Evolutionary conservation across 2,329 filamentous ascomycete genomes (phyloP).

Genomic region (Epichloe coenophiala): DNA sequence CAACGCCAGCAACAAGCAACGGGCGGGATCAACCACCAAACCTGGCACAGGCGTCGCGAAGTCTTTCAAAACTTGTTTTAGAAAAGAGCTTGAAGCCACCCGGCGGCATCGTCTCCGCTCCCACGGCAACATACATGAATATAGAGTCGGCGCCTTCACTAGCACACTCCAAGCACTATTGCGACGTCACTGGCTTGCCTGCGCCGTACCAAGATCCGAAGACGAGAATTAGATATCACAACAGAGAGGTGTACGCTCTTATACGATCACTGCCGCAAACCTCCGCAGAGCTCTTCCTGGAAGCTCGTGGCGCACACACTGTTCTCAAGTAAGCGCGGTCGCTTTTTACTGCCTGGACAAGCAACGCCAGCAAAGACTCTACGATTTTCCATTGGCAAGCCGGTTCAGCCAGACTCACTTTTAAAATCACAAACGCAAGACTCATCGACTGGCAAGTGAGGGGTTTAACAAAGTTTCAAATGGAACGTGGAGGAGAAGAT

Average conservation of each 20-base stretch:
- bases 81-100: slow-evolving; percentile 55
- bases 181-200: slow-evolving; percentile 88
- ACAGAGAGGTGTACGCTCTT: slow-evolving; percentile 79
- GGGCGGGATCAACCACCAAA: slow-evolving; percentile 43
- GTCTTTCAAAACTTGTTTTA: slow-evolving; percentile 73
- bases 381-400: not conserved
- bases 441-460: not conserved
- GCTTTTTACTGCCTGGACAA: not conserved
- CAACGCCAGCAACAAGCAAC: slow-evolving; percentile 37
- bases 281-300: slow-evolving; percentile 75
- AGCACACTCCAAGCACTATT: slow-evolving; percentile 76
- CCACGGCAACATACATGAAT: slow-evolving; percentile 82
- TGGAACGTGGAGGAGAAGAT: slow-evolving; percentile 20
- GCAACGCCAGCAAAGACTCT: not conserved
- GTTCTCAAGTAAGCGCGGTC: slow-evolving; percentile 60
- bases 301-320: slow-evolving; percentile 82
- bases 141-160: slow-evolving; percentile 89
- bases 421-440: not conserved
- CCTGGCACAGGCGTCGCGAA: slow-evolving; percentile 79
- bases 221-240: slow-evolving; percentile 81
- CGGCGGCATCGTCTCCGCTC: slow-evolving; percentile 31
- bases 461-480: not conserved
- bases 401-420: not conserved
- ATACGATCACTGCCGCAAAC: slow-evolving; percentile 72
- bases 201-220: slow-evolving; percentile 91